phyloP scores from a whole-genome alignment of 1,284 basidiomycete species.

The Ustilago tritici region DNA sequence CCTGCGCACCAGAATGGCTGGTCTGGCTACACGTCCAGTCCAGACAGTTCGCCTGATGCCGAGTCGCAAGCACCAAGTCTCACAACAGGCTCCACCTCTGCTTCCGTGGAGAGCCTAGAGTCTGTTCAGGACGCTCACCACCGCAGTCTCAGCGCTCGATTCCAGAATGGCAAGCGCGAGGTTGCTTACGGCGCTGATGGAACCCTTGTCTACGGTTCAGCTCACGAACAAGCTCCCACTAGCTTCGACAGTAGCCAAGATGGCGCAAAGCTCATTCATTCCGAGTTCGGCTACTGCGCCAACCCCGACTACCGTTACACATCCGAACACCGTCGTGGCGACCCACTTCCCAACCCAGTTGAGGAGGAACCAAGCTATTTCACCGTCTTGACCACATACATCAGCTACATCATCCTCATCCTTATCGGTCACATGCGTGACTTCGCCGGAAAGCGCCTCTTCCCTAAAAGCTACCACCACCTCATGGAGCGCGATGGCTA shows the following conservation, averaged over 20 bases:
- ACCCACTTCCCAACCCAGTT: slow-evolving; percentile 70
- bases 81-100: slow-evolving; percentile 62
- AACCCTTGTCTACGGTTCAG: slow-evolving; percentile 17
- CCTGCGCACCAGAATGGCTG: slow-evolving; percentile 20
- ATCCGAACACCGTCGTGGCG: slow-evolving; percentile 74
- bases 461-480: slow-evolving; percentile 80
- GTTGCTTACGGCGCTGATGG: slow-evolving; percentile 15
- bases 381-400: slow-evolving; percentile 89
- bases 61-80: slow-evolving; percentile 59
- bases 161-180: slow-evolving; percentile 26
- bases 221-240: slow-evolving; percentile 39
- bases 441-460: slow-evolving; percentile 90
- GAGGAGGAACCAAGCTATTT: slow-evolving; percentile 83
- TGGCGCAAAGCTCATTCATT: slow-evolving; percentile 73
- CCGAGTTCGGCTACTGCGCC: slow-evolving; percentile 86
- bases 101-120: slow-evolving; percentile 58
- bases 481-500: slow-evolving; percentile 73
- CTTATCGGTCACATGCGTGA: slow-evolving; percentile 91
- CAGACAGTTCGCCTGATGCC: slow-evolving; percentile 42
- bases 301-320: slow-evolving; percentile 79
- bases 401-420: slow-evolving; percentile 74
- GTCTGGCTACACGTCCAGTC: slow-evolving; percentile 28
- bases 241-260: slow-evolving; percentile 48
- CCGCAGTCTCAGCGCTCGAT: slow-evolving; percentile 34
- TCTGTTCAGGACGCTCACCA: slow-evolving; percentile 51